Evolutionary conservation across 257 asterid genomes (phyloP), one percentile per base, ranked within the genome.

Genomic region (Euphrasia confusa): DNA sequence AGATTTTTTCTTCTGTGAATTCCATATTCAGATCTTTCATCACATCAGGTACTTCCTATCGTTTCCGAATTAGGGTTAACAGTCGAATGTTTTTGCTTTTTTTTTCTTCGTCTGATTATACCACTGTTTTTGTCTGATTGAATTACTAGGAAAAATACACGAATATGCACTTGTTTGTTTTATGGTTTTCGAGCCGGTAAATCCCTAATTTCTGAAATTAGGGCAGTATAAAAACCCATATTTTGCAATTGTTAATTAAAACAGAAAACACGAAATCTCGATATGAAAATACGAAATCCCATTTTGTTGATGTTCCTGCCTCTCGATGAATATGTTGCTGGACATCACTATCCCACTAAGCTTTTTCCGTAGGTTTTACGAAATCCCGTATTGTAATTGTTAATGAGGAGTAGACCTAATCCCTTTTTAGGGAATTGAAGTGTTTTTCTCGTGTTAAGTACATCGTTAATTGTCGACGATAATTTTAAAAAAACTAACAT

Each of bases 21-120:
- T 66, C 80, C 65, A 18, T 45, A 13, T 33, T 17, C 69, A 54
- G 74, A 75, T 76, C 77, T 24, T 72, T 12, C 26, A 10, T 30
- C 24, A 21, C 24, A 21, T 49, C 74, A 76, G 80, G 80, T 76
- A 32, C 59, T 47, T 49, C 49, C 68, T 15, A 30, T 49, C 12
- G 12, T 39, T 56, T 24, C 8, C 53, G 2, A 65, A 2, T 58
- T 55, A 52, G 28, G 8, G 11, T 54, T 18, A 9, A 28, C 44
- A 21, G 12, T 26, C 32, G 1, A 37, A 18, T 18, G n/a, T 60
- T 10, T 67, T 30, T 35, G 64, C 52, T 24, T 7, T 40, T 26
- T 18, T 45, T 52, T 40, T 68, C 40, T 12, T 44, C 67, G 2
- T 33, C 60, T 45, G 33, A 53, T 69, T 33, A 35, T 13, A 27